A percentile compares a stretch with the other conserved stretches of the same genome.
Evolutionary conservation across 495 filamentous ascomycete species (phyloP).

Genomic region (Penicillium salamii): DNA sequence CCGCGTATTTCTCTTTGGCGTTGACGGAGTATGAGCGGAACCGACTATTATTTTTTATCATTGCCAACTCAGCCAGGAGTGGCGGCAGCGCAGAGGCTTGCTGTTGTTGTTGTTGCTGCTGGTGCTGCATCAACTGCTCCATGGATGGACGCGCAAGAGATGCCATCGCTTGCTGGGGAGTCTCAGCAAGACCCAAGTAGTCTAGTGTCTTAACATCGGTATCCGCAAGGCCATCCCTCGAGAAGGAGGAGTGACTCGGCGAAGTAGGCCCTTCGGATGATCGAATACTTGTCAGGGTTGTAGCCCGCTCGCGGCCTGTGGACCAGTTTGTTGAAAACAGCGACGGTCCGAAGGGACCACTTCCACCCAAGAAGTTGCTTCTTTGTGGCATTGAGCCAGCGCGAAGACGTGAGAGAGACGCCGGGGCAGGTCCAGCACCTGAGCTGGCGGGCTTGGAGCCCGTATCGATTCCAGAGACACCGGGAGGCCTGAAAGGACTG

Average conservation of each 20-base stretch:
- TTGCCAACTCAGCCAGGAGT: constrained; percentile 74
- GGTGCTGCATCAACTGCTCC: constrained; percentile 50
- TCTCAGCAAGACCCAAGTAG: constrained; percentile 92
- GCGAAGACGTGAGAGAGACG: constrained; percentile 79
- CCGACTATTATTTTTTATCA: constrained; percentile 76
- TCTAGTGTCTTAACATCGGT: constrained; percentile 92
- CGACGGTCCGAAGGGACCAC: constrained; percentile 81
- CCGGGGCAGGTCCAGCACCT: constrained; percentile 52
- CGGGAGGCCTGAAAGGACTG: constrained; percentile 82
- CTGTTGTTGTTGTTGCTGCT: constrained; percentile 56
- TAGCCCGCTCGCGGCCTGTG: constrained; percentile 69
- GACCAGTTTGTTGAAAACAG: constrained; percentile 87
- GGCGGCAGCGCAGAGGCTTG: constrained; percentile 57
- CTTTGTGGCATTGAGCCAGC: constrained; percentile 96
- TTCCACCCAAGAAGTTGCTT: constrained; percentile 56
- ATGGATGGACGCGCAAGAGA: constrained; percentile 59
- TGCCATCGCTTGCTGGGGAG: constrained; percentile 76
- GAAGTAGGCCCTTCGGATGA: constrained; percentile 90
- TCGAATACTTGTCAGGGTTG: constrained; percentile 80
- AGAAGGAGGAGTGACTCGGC: constrained; percentile 85
- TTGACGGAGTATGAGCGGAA: constrained; percentile 98
- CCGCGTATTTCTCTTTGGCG: constrained; percentile 95
- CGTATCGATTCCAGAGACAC: constrained; percentile 67
- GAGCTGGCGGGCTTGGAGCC: constrained; percentile 45
- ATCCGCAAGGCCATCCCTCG: constrained; percentile 80